Evolutionary conservation across 768 basidiomycete genomes (phyloP).

Genomic region (Tylopilus plumbeoviolaceoides): DNA sequence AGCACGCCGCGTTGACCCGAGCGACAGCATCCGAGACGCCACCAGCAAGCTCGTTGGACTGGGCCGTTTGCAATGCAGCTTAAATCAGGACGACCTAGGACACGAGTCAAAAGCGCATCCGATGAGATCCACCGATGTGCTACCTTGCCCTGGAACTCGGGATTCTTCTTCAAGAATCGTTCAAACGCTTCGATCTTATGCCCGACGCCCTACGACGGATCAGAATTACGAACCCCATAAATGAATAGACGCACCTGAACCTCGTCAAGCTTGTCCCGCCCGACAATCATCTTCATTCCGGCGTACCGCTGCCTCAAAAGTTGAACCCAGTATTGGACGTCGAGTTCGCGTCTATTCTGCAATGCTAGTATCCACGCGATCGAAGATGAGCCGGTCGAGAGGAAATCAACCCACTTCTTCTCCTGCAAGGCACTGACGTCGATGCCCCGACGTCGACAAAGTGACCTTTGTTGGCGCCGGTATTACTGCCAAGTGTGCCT

Average conservation of each 20-base stretch:
- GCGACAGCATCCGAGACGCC: slow-evolving; percentile 69
- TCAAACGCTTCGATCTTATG: slow-evolving; percentile 86
- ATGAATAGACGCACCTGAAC: slow-evolving; percentile 46
- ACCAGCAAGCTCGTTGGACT: slow-evolving; percentile 69
- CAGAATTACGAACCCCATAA: neutral
- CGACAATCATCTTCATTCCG: slow-evolving; percentile 85
- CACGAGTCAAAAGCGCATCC: neutral
- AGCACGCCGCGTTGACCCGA: slow-evolving; percentile 79
- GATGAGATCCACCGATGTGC: neutral
- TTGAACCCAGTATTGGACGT: slow-evolving; percentile 80
- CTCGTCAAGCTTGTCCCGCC: slow-evolving; percentile 85
- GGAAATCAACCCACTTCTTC: slow-evolving; percentile 48
- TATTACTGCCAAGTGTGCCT: slow-evolving; percentile 10
- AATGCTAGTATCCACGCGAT: slow-evolving; percentile 6
- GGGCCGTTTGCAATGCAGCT: slow-evolving; percentile 79
- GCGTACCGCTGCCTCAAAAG: slow-evolving; percentile 76
- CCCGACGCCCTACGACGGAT: slow-evolving; percentile 52
- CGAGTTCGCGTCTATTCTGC: slow-evolving; percentile 54
- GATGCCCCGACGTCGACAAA: slow-evolving; percentile 84
- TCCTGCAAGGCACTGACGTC: slow-evolving; percentile 66
- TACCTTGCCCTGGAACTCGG: slow-evolving; percentile 77
- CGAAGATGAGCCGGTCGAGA: neutral
- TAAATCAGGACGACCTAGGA: slow-evolving; percentile 77
- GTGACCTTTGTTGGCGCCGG: slow-evolving; percentile 33
- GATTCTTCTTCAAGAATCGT: slow-evolving; percentile 70